Conservation (phyloP, 2,329 filamentous ascomycete species). For the Penicillium vulpinum region DNA sequence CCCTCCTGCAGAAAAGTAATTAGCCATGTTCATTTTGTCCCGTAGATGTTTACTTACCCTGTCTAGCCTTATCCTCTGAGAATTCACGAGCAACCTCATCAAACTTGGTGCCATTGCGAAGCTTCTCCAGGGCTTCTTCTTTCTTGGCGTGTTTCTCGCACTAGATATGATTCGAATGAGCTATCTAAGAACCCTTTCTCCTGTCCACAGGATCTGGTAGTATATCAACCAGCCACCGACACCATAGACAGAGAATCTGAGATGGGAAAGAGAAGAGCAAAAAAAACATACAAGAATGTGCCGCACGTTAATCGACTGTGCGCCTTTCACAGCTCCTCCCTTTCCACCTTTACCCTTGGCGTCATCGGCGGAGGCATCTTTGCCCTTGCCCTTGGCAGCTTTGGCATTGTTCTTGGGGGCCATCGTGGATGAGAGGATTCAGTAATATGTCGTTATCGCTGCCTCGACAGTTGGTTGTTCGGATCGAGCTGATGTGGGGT, state of each 20-base stretch:
- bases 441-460: not conserved
- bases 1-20: constrained; percentile 48
- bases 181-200: not conserved
- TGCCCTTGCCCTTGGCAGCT: constrained; percentile 35
- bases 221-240: not conserved
- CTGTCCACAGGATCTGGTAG: not conserved
- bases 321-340: constrained; percentile 52
- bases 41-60: constrained; percentile 41
- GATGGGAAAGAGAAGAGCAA: not conserved
- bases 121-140: constrained; percentile 63
- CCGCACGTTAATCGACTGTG: constrained; percentile 64
- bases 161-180: constrained; percentile 21
- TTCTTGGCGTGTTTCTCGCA: constrained; percentile 67
- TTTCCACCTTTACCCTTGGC: constrained; percentile 32
- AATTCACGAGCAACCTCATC: constrained; percentile 65
- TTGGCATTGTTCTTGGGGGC: constrained; percentile 46
- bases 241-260: not conserved
- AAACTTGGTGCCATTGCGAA: constrained; percentile 61
- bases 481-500: constrained; percentile 7
- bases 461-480: not conserved
- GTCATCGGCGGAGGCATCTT: constrained; percentile 34
- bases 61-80: constrained; percentile 65
- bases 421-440: constrained; percentile 28
- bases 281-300: constrained; percentile 57
- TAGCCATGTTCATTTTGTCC: not conserved